Conservation (phyloP, 805 yeast species). For the Saccharomycopsis sp. region DNA sequence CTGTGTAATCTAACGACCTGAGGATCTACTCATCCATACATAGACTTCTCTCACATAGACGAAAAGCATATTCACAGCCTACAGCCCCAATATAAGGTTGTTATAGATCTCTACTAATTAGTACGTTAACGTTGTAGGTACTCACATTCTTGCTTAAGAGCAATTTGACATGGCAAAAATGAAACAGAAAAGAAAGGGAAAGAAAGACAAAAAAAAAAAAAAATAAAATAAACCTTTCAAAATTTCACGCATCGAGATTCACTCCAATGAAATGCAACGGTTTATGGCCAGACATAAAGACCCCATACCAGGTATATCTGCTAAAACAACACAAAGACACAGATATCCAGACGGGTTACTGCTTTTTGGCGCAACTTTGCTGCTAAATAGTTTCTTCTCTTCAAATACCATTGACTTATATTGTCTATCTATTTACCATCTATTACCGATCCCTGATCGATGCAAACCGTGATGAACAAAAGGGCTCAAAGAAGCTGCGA, state of each 20-base stretch:
- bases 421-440: no score
- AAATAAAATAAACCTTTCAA: neutral
- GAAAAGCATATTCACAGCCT: no score
- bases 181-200: neutral
- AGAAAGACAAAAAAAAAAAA: neutral
- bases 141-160: neutral
- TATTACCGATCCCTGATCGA: no score
- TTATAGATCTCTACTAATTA: no score
- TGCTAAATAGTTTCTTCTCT: neutral
- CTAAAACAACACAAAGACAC: no score
- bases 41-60: no score
- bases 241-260: neutral
- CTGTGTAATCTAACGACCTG: no score
- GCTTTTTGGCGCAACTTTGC: neutral
- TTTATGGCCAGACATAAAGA: neutral
- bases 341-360: no score
- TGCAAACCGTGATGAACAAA: neutral
- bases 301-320: no score
- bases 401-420: neutral
- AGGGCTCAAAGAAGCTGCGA: conserved; percentile 1
- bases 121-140: no score
- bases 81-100: no score
- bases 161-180: neutral
- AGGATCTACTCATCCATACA: no score
- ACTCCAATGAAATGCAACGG: neutral